phyloP scores from a whole-genome alignment of 2,329 filamentous ascomycete genomes.

The Pseudopithomyces maydicus region DNA sequence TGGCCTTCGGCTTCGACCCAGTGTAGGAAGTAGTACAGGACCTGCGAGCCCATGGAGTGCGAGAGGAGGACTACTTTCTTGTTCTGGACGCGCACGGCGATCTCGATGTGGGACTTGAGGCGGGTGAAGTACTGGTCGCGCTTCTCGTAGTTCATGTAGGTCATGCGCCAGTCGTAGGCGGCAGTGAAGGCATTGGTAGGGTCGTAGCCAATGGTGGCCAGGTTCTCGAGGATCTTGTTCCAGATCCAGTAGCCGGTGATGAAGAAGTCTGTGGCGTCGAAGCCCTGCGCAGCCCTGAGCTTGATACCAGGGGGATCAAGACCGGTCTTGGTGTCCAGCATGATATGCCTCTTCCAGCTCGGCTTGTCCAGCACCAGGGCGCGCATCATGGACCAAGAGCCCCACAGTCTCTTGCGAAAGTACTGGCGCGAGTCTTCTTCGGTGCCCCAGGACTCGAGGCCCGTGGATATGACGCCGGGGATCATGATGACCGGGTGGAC shows the following conservation, averaged over 20 bases:
- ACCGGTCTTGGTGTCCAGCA: constrained; percentile 91
- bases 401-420: constrained; percentile 94
- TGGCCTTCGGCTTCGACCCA: constrained; percentile 80
- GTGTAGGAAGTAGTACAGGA: constrained; percentile 83
- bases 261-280: constrained; percentile 97
- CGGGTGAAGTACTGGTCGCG: constrained; percentile 94
- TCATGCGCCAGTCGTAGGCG: constrained; percentile 89
- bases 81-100: constrained; percentile 72
- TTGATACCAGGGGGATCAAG: constrained; percentile 91
- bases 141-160: constrained; percentile 85
- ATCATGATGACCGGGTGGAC: constrained; percentile 95
- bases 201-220: constrained; percentile 95
- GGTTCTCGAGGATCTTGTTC: constrained; percentile 97
- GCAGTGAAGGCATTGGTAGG: constrained; percentile 75
- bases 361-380: constrained; percentile 92
- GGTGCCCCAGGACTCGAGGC: constrained; percentile 95
- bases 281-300: constrained; percentile 89
- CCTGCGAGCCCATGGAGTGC: constrained; percentile 97
- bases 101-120: constrained; percentile 88
- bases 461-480: constrained; percentile 95
- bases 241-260: constrained; percentile 94
- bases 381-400: constrained; percentile 98
- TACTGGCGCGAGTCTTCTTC: constrained; percentile 83
- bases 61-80: constrained; percentile 86
- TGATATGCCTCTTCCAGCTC: constrained; percentile 93